Conservation (phyloP, 169 alveolate species). For the Theileria luwenshuni region DNA sequence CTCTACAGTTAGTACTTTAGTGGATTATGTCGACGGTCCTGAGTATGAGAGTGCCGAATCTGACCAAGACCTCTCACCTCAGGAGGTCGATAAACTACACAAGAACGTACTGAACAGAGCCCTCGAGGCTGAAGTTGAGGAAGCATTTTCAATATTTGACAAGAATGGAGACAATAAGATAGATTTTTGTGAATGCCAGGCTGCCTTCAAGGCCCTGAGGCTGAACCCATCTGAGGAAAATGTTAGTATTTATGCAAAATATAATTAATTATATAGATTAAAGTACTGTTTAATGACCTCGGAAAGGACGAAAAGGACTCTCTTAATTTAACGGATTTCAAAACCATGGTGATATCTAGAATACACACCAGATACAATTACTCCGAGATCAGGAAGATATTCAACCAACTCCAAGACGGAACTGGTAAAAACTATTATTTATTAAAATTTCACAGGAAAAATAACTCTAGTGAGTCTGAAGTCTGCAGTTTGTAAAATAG, state of each 20-base stretch:
- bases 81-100: slow-evolving; percentile 23
- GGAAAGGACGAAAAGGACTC: slow-evolving; percentile 47
- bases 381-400: slow-evolving; percentile 59
- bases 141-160: slow-evolving; percentile 63
- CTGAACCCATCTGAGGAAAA: slow-evolving; percentile 47
- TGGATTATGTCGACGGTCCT: slow-evolving; percentile 14
- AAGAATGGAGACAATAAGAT: slow-evolving; percentile 35
- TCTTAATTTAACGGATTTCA: slow-evolving; percentile 49
- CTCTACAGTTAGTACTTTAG: slow-evolving; percentile 14
- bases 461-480: slow-evolving; percentile 57
- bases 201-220: slow-evolving; percentile 67
- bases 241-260: slow-evolving; percentile 23
- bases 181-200: slow-evolving; percentile 64
- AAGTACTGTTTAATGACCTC: slow-evolving; percentile 44
- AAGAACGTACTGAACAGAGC: slow-evolving; percentile 50
- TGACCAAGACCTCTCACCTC: slow-evolving; percentile 35
- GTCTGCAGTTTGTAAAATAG: slow-evolving; percentile 32
- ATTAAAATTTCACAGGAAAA: slow-evolving; percentile 34
- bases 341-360: slow-evolving; percentile 53
- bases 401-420: slow-evolving; percentile 63
- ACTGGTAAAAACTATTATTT: slow-evolving; percentile 20
- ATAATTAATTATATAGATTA: slow-evolving; percentile 27
- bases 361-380: slow-evolving; percentile 59
- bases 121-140: slow-evolving; percentile 60
- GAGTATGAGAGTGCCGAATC: slow-evolving; percentile 40